Base-by-base conservation (phyloP, 352 stramenopile species). In the Phytophthora agathidicida region DNA sequence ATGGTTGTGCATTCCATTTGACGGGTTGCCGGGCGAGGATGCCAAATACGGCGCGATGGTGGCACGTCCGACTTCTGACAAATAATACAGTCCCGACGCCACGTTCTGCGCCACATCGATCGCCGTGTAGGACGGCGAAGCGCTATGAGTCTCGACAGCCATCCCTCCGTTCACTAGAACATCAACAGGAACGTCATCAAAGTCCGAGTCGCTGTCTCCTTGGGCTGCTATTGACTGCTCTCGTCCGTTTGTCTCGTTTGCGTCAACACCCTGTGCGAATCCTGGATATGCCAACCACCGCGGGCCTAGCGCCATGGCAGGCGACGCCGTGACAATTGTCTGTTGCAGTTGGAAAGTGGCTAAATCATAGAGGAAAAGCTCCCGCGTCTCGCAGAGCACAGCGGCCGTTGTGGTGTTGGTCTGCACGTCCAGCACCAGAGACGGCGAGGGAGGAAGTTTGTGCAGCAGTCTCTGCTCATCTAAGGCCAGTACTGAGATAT, bases 71-170 rank as follows among this genome's bases (percentile, higher is more conserved):
- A 89, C 67, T 45, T 94, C 80, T 16, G 82, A 90, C 11, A 95
- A 60, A 41, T 88, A 95, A 66, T 95, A 96, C 14, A 96, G 61
- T 3, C 86, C 84, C 0, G 84, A 94, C 1, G 88, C 88, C n/a
- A 96, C 79, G 49, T 93, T 93, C 69, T 96, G 87, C 5, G 88
- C 88, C 6, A 94, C 83, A 51, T 94, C 83, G 24, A 93, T 89
- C 6, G 81, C 84, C 14, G 78, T 84, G 60, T 86, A 88, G 9
- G 75, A 60, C n/a, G 78, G 70, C n/a, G 66, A 80, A 0, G 67
- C 61, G 22, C 55, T 69, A 17, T 69, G 57, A 47, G 50, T 44
- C 13, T 76, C 59, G 2, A 46, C 30, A 7, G 62, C n/a, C 17
- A 73, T 64, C 2, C 65, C 59, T 10, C 67, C 60, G 36, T 58